Conservation (phyloP, 257 asterid species). For the Hygrophila difformis region DNA sequence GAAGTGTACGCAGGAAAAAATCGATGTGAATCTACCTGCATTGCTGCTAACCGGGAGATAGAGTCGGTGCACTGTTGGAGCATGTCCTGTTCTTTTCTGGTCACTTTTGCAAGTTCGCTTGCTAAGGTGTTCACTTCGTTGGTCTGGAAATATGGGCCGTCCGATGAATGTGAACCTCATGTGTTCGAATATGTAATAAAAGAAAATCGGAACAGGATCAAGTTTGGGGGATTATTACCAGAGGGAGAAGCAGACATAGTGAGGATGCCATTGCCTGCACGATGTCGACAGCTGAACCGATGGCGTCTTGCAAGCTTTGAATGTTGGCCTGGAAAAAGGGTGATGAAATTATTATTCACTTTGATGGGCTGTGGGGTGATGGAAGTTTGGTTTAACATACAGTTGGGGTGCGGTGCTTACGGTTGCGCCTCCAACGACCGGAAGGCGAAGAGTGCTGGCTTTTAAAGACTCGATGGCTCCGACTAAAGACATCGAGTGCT, state of each 20-base stretch:
- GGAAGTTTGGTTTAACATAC: no score
- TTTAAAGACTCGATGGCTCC: conserved; percentile 89
- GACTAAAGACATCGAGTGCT: conserved; percentile 51
- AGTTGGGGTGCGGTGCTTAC: conserved; percentile 44
- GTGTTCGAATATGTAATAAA: no score
- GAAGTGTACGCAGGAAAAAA: no score
- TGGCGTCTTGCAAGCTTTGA: conserved; percentile 73
- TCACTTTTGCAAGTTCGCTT: conserved; percentile 61
- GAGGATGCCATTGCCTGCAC: conserved; percentile 72
- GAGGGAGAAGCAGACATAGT: conserved; percentile 37
- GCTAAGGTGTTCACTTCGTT: conserved; percentile 53
- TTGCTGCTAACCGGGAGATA: conserved; percentile 48
- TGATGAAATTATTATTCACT: no score
- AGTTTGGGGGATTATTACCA: conserved; percentile 42
- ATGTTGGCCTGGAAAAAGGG: conserved; percentile 65
- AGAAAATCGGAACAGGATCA: background rate
- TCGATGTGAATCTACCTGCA: conserved; percentile 49
- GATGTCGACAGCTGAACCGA: conserved; percentile 66
- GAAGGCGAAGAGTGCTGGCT: conserved; percentile 93
- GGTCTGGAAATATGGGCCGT: conserved; percentile 40
- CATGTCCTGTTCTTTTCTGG: conserved; percentile 56
- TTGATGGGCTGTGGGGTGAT: no score
- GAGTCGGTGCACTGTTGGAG: conserved; percentile 63
- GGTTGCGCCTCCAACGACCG: conserved; percentile 69
- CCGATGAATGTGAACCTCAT: no score